Base-by-base conservation (phyloP, 805 yeast species). In the Torulaspora gathmanii region DNA sequence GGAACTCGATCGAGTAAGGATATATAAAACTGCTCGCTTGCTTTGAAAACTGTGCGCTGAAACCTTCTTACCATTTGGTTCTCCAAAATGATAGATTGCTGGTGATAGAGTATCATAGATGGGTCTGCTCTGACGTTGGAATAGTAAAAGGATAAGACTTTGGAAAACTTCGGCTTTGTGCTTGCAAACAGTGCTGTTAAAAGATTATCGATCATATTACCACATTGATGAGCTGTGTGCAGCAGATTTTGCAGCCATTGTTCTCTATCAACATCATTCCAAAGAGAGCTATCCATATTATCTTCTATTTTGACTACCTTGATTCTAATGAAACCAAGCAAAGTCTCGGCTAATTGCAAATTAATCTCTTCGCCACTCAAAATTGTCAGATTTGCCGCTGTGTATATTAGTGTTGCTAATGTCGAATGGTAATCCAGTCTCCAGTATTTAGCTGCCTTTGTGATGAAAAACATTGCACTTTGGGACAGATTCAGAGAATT, bases 141-240 rank as follows among this genome's bases (percentile, higher is more conserved):
- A 20, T 75, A 80, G 35, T 81, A 64, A 13, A 80, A 68, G 20
- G 63, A 56, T 33, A 83, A 55, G 25, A 67, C 63, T 0, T 83
- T 79, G 0, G 80, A 78, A 46, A 84, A 74, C 52, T 75, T 78
- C 0, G 90, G 89, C 42, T 78, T 72, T 31, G 67, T 68, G 33
- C 55, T 61, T 38, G 66, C 70, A 57, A 69, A 74, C 3, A 79
- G 57, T 22, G 67, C 63, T 11, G 69, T 53, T 13, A 83, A 51
- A 3, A 67, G 55, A 27, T 68, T 71, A 44, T 72, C 71, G 12
- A 82, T 59, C 2, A 75, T 64, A 27, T 64, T 61, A 58, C 82
- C 69, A 2, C 72, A 63, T 37, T 73, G 74, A 33, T 70, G 70
- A 45, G 77, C 78, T 1, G 79, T 63, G 33, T 64, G 61, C 2